phyloP scores from a whole-genome alignment of 2,329 filamentous ascomycete genomes.

The Cladosporium cucumerinum region DNA sequence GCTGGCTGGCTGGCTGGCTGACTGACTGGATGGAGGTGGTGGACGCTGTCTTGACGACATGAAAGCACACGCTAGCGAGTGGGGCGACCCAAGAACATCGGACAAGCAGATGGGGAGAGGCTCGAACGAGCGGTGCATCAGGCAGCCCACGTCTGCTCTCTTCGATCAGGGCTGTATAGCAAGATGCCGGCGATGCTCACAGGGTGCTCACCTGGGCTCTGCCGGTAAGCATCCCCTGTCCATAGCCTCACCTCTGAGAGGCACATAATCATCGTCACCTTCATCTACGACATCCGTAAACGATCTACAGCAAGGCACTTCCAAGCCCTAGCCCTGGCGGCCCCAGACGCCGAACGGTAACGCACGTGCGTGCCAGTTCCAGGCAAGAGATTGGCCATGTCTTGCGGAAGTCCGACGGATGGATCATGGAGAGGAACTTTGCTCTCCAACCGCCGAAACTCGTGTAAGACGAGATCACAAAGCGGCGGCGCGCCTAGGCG shows the following conservation, averaged over 20 bases:
- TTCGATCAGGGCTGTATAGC: not conserved
- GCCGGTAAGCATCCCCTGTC: conserved; percentile 4
- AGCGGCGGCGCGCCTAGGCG: not conserved
- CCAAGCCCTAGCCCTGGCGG: conserved; percentile 1
- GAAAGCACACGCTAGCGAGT: conserved; percentile 12
- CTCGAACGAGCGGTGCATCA: not conserved
- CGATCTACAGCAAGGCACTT: not conserved
- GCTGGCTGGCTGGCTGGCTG: not conserved
- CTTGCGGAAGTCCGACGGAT: conserved; percentile 2
- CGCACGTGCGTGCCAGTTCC: conserved; percentile 12
- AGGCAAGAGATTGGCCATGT: conserved; percentile 1
- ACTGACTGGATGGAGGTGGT: not conserved
- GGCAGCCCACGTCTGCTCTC: not conserved
- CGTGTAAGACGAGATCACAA: conserved; percentile 1
- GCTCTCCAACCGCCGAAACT: not conserved
- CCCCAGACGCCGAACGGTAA: conserved; percentile 9
- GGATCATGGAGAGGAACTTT: not conserved
- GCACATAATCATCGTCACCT: conserved; percentile 7
- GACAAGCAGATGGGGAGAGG: conserved; percentile 8
- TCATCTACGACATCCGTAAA: not conserved
- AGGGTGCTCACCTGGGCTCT: not conserved
- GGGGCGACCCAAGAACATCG: conserved; percentile 8
- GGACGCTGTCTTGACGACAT: conserved; percentile 13
- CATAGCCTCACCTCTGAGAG: not conserved
- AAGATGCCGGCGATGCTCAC: not conserved